These are phyloP conservation scores for Aspergillus udagawae DNA, from an alignment of 2,329 filamentous ascomycete genomes.

Conservation along the genomic window DNA sequence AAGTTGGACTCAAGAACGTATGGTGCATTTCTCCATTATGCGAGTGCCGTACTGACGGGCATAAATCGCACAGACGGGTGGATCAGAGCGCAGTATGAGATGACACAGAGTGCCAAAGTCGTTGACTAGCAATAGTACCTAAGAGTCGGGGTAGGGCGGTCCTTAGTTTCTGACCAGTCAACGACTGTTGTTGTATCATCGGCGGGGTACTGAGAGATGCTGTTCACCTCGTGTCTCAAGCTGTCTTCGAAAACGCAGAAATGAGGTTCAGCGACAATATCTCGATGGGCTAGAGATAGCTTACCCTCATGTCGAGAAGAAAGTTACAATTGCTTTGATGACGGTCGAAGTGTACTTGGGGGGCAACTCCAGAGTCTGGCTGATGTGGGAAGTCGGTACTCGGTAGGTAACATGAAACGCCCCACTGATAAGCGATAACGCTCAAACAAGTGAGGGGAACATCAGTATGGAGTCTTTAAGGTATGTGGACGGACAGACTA, in stretches of 20 bases:
- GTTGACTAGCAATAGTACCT: neutral
- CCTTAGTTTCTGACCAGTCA: conserved; percentile 8
- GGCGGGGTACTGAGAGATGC: neutral
- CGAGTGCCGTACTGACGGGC: neutral
- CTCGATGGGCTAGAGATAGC: neutral
- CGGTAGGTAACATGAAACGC: neutral
- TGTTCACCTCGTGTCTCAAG: neutral
- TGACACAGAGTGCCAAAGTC: conserved; percentile 1
- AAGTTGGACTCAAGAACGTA: neutral
- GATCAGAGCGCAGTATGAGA: neutral
- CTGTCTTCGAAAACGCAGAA: neutral
- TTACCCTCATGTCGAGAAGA: neutral
- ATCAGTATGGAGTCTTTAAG: neutral
- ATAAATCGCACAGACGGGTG: neutral
- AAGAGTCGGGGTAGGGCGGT: neutral
- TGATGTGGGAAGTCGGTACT: neutral
- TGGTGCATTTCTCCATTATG: neutral
- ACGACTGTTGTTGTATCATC: neutral
- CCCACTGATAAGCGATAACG: neutral
- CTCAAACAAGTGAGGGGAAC: neutral
- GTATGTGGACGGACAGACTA: neutral
- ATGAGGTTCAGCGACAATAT: neutral
- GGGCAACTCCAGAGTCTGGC: too few species aligned
- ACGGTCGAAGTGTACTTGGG: neutral
- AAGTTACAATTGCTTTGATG: neutral